Percentiles rank a stretch among this genome's conserved stretches.
Evolutionary conservation across 1,284 basidiomycete species (phyloP).

Genomic region (Laetiporus sulphureus): DNA sequence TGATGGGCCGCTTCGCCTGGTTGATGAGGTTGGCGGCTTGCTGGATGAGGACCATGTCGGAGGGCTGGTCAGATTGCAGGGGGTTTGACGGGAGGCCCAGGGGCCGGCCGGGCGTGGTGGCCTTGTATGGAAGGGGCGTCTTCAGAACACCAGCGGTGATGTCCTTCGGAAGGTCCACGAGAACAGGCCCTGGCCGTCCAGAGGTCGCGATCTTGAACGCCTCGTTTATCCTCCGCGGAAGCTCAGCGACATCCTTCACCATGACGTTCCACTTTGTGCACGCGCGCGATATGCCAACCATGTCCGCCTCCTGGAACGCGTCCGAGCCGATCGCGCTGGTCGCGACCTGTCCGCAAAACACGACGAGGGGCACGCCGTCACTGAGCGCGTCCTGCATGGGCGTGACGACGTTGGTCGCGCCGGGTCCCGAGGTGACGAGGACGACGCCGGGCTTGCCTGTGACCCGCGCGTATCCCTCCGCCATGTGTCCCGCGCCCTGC

Average conservation of each 20-base stretch:
- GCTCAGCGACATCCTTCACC: slow-evolving; percentile 95
- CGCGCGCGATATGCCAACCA: slow-evolving; percentile 91
- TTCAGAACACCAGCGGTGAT: slow-evolving; percentile 91
- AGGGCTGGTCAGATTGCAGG: slow-evolving; percentile 47
- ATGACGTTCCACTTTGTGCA: slow-evolving; percentile 99
- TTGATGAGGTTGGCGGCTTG: slow-evolving; percentile 91
- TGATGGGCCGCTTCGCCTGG: slow-evolving; percentile 83
- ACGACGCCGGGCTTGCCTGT: slow-evolving; percentile 97
- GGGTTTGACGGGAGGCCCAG: slow-evolving; percentile 78
- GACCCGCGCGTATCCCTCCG: slow-evolving; percentile 96
- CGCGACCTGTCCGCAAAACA: slow-evolving; percentile 97
- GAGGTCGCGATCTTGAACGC: slow-evolving; percentile 99
- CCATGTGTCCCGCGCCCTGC: slow-evolving; percentile 99
- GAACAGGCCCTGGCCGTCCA: slow-evolving; percentile 93
- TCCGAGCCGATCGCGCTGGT: slow-evolving; percentile 97
- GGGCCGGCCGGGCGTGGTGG: slow-evolving; percentile 79
- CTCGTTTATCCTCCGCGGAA: slow-evolving; percentile 95
- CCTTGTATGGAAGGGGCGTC: slow-evolving; percentile 82
- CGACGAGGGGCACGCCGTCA: slow-evolving; percentile 92
- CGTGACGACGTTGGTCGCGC: slow-evolving; percentile 96
- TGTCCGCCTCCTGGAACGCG: slow-evolving; percentile 97
- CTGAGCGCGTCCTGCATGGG: slow-evolving; percentile 97
- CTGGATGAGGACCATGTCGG: slow-evolving; percentile 63
- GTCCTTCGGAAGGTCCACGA: slow-evolving; percentile 97
- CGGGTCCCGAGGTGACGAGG: slow-evolving; percentile 96